phyloP scores from a whole-genome alignment of 78 protist genomes.

The Creolimax fragrantissima region DNA sequence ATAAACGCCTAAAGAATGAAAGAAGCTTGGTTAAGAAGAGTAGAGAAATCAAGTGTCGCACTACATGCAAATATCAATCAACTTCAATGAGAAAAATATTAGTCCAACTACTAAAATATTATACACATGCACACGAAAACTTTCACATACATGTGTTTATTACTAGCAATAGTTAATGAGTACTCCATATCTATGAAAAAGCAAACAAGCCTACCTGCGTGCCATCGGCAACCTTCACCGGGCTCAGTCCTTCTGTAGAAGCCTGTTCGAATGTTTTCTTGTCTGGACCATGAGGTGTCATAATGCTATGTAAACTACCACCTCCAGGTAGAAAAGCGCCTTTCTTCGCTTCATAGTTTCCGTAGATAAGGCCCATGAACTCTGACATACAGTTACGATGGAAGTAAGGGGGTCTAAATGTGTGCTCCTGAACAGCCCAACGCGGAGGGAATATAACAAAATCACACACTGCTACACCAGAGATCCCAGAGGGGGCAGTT shows the following conservation, averaged over 20 bases:
- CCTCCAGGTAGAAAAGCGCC: constrained; percentile 58
- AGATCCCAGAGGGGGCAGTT: constrained; percentile 68
- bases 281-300: constrained; percentile 94
- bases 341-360: constrained; percentile 85
- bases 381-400: constrained; percentile 88
- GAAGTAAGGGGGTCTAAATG: constrained; percentile 91
- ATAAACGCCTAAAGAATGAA: constrained; percentile 1
- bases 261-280: constrained; percentile 53
- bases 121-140: neutral
- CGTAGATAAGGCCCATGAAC: constrained; percentile 89
- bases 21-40: neutral
- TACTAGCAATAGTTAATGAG: no score
- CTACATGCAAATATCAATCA: neutral
- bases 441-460: constrained; percentile 92
- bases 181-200: no score
- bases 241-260: constrained; percentile 25
- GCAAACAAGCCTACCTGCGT: constrained; percentile 13
- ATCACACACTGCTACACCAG: constrained; percentile 85
- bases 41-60: neutral
- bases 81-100: neutral
- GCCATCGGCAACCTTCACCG: constrained; percentile 24
- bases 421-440: constrained; percentile 73
- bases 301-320: constrained; percentile 60
- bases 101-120: neutral
- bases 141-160: neutral